phyloP scores from a whole-genome alignment of 73 alveolate genomes.

The Paramecium pentaurelia region DNA sequence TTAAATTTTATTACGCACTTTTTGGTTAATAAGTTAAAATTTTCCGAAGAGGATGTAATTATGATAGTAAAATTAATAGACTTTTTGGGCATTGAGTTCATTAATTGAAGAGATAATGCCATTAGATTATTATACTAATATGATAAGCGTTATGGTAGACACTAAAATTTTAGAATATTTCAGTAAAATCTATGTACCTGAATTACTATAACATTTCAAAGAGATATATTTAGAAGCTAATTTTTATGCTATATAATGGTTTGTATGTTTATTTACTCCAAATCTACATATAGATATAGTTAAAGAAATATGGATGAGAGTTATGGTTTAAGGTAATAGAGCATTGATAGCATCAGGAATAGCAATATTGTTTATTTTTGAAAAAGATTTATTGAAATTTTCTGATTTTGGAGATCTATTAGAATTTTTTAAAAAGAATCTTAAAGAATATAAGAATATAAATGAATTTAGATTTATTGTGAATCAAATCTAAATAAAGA shows the following conservation, averaged over 20 bases:
- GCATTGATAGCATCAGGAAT: not conserved
- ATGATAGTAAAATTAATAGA: slow-evolving; percentile 60
- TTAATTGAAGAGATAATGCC: slow-evolving; percentile 76
- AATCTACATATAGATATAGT: slow-evolving; percentile 48
- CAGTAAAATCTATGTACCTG: slow-evolving; percentile 41
- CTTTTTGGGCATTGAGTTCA: slow-evolving; percentile 73
- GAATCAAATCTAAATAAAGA: not conserved
- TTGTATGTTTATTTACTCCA: slow-evolving; percentile 72
- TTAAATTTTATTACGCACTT: slow-evolving; percentile 72
- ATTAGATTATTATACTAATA: slow-evolving; percentile 74
- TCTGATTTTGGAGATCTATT: slow-evolving; percentile 28
- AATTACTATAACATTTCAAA: slow-evolving; percentile 57
- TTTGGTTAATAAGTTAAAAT: slow-evolving; percentile 34
- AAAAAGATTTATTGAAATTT: slow-evolving; percentile 26
- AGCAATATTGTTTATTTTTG: not conserved
- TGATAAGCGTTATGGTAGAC: slow-evolving; percentile 77
- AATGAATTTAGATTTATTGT: not conserved
- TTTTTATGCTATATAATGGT: slow-evolving; percentile 69
- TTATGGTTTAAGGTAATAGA: not conserved
- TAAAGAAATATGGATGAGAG: slow-evolving; percentile 30
- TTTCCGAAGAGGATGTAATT: slow-evolving; percentile 55
- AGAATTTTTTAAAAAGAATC: not conserved
- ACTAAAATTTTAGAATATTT: slow-evolving; percentile 54
- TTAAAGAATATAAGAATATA: not conserved
- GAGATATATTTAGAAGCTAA: slow-evolving; percentile 68